These are phyloP conservation scores for Fomitiporia mediterranea DNA, from an alignment of 1,284 basidiomycete genomes.

Conservation along the genomic window DNA sequence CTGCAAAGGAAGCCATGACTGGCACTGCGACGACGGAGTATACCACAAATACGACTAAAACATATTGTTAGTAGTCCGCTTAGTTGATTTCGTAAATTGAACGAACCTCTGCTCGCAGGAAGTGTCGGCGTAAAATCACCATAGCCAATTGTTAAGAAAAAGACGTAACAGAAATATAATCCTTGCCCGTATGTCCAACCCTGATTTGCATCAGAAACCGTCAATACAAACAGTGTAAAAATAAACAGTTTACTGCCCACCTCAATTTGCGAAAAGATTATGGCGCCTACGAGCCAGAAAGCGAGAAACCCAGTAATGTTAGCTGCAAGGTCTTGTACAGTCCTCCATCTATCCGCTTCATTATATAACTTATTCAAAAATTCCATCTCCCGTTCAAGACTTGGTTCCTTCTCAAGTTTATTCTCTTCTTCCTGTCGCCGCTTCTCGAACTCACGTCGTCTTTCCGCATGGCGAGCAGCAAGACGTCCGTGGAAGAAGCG, in stretches of 20 bases:
- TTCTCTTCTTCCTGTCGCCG: conserved; percentile 18
- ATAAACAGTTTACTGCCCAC: neutral
- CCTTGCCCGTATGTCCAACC: conserved; percentile 20
- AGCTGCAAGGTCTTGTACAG: neutral
- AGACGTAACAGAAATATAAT: conserved; percentile 21
- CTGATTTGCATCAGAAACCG: neutral
- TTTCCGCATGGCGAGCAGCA: conserved; percentile 2
- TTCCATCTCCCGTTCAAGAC: conserved; percentile 15
- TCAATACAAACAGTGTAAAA: neutral
- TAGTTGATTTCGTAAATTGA: neutral
- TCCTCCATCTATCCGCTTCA: conserved; percentile 1
- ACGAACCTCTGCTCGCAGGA: conserved; percentile 19
- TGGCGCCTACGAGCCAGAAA: conserved; percentile 20
- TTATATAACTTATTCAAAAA: conserved; percentile 15
- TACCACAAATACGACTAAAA: conserved; percentile 18
- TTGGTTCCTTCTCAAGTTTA: conserved; percentile 1
- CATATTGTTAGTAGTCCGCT: neutral
- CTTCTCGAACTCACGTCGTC: conserved; percentile 7
- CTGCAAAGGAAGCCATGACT: conserved; percentile 21
- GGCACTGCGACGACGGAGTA: conserved; percentile 21
- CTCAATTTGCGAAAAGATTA: conserved; percentile 21
- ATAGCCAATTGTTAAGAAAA: conserved; percentile 20
- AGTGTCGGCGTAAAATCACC: conserved; percentile 19
- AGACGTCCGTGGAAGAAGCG: conserved; percentile 16
- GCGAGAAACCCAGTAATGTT: conserved; percentile 12